A percentile compares a stretch with the other conserved stretches of the same genome.
Evolutionary conservation across 169 alveolate genomes (phyloP).

Genomic region (Plasmodium billcollinsi): DNA sequence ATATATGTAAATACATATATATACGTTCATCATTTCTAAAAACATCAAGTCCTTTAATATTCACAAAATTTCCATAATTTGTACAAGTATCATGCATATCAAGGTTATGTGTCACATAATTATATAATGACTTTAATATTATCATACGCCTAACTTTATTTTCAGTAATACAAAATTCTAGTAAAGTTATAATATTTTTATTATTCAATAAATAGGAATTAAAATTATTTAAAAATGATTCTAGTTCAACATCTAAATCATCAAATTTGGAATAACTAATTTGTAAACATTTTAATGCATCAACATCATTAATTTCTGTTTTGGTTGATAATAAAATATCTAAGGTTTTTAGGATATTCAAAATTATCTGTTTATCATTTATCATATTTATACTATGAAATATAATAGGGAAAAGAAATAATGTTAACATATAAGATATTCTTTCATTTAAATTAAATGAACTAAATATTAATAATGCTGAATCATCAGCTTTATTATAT

Average conservation of each 20-base stretch:
- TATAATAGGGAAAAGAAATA: slow-evolving; percentile 67
- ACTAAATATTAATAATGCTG: slow-evolving; percentile 66
- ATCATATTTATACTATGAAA: slow-evolving; percentile 66
- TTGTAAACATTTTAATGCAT: slow-evolving; percentile 67
- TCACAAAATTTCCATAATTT: background rate
- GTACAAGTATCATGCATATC: background rate
- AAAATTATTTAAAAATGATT: slow-evolving; percentile 63
- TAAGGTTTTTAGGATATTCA: slow-evolving; percentile 59
- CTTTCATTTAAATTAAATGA: slow-evolving; percentile 65
- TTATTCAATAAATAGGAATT: slow-evolving; percentile 64
- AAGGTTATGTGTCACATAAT: slow-evolving; percentile 23
- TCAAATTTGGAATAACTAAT: slow-evolving; percentile 55
- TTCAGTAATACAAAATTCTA: slow-evolving; percentile 59
- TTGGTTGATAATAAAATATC: slow-evolving; percentile 41
- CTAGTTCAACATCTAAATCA: slow-evolving; percentile 57
- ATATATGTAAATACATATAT: slow-evolving; percentile 33
- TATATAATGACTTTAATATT: slow-evolving; percentile 39
- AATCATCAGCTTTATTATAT: slow-evolving; percentile 63
- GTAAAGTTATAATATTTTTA: slow-evolving; percentile 35
- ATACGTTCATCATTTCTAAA: slow-evolving; percentile 36
- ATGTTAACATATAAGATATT: slow-evolving; percentile 56
- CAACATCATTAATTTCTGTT: slow-evolving; percentile 67
- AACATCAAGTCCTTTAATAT: background rate
- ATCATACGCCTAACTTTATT: slow-evolving; percentile 41
- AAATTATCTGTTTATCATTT: slow-evolving; percentile 56